phyloP scores from a whole-genome alignment of 2,329 filamentous ascomycete species.

The Neofusicoccum sp. region DNA sequence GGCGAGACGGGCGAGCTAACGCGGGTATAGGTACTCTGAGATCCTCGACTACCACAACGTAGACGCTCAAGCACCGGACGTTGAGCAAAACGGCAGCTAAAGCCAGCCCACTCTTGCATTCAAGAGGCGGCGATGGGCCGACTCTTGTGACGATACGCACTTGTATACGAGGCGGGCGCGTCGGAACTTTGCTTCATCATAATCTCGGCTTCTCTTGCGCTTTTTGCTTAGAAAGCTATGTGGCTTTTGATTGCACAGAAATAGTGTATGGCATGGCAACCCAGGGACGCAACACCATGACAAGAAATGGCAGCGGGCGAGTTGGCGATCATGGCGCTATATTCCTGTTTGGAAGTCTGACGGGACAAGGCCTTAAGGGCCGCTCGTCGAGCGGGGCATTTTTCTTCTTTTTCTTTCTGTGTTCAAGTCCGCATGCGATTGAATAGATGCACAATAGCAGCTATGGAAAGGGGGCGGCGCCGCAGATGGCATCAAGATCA shows the following conservation, averaged over 20 bases:
- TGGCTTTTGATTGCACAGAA: constrained; percentile 4
- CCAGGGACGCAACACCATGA: background rate
- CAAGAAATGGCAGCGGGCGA: constrained; percentile 11
- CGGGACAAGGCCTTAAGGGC: background rate
- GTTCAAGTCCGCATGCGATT: constrained; percentile 7
- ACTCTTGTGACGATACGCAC: background rate
- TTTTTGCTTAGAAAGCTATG: constrained; percentile 15
- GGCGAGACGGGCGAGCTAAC: background rate
- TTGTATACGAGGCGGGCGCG: background rate
- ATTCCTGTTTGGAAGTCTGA: constrained; percentile 4
- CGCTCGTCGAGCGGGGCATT: background rate
- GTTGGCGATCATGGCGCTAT: constrained; percentile 16
- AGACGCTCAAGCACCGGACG: constrained; percentile 51
- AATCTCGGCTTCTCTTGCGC: constrained; percentile 11
- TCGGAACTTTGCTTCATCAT: background rate
- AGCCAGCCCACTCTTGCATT: background rate
- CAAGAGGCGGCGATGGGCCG: background rate
- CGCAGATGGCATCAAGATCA: background rate
- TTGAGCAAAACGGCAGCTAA: constrained; percentile 29
- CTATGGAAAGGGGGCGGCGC: background rate
- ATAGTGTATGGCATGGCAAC: background rate
- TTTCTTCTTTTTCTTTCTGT: constrained; percentile 14
- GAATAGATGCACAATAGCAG: constrained; percentile 14
- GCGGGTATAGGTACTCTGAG: constrained; percentile 80
- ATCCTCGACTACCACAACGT: constrained; percentile 99